Evolutionary conservation across 345 rosid genomes (phyloP).

Genomic region (Citrus sp.): DNA sequence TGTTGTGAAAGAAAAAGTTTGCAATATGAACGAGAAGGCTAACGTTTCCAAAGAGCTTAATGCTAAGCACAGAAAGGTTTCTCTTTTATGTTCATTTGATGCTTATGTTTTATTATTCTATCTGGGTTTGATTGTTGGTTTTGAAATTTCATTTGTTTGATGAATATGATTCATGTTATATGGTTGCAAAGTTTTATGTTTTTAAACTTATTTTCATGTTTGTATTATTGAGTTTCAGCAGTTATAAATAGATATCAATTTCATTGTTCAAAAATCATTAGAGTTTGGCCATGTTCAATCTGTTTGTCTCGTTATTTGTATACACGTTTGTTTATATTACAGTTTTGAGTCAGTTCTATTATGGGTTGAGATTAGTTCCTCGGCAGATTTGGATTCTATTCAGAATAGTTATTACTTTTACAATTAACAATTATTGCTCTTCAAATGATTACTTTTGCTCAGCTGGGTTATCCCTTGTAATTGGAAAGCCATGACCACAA

Average conservation of each 20-base stretch:
- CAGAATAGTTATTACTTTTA: neutral
- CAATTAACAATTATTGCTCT: neutral
- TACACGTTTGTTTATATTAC: neutral
- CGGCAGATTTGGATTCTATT: neutral
- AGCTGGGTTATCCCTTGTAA: neutral
- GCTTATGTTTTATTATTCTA: neutral
- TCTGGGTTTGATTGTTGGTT: neutral
- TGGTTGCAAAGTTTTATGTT: slow-evolving; percentile 11
- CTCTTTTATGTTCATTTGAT: slow-evolving; percentile 2
- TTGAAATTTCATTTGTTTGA: neutral
- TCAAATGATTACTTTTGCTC: slow-evolving; percentile 4
- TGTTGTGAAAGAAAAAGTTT: neutral
- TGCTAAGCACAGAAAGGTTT: slow-evolving; percentile 59
- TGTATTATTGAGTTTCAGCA: neutral
- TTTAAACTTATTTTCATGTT: neutral
- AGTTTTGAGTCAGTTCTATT: slow-evolving; percentile 5
- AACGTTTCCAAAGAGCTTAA: slow-evolving; percentile 58
- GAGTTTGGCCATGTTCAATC: neutral
- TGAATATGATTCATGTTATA: neutral
- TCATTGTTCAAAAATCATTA: neutral
- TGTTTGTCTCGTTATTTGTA: slow-evolving; percentile 8
- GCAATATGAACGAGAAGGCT: slow-evolving; percentile 62
- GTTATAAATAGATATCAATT: neutral
- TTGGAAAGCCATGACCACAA: neutral
- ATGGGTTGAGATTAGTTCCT: neutral